These are phyloP conservation scores for Auricularia heimuer DNA, from an alignment of 768 basidiomycete genomes.

Conservation along the genomic window DNA sequence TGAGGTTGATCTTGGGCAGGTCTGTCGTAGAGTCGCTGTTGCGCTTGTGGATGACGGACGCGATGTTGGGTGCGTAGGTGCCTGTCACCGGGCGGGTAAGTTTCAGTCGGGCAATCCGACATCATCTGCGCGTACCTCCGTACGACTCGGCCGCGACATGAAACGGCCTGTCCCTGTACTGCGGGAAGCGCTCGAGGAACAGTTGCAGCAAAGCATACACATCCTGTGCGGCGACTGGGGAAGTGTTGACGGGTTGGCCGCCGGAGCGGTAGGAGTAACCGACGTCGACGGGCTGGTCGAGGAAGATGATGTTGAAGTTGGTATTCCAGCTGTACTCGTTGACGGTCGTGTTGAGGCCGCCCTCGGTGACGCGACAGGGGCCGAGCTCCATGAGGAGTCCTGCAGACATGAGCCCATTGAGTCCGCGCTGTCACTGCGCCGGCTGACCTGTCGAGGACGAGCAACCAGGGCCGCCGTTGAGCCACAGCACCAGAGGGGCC, in stretches of 20 bases:
- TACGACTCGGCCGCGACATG: conserved; percentile 79
- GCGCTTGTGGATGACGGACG: conserved; percentile 66
- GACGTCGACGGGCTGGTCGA: conserved; percentile 68
- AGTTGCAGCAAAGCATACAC: conserved; percentile 79
- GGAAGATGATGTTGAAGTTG: conserved; percentile 32
- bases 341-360: conserved; percentile 55
- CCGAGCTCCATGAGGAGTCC: conserved; percentile 91
- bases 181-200: conserved; percentile 65
- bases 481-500: conserved; percentile 83
- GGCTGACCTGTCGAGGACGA: conserved; percentile 10
- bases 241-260: conserved; percentile 63
- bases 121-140: conserved; percentile 21
- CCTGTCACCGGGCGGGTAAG: conserved; percentile 27
- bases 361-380: conserved; percentile 64
- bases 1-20: conserved; percentile 69
- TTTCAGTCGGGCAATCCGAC: too few species aligned
- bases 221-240: conserved; percentile 81
- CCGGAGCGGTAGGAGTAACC: conserved; percentile 82
- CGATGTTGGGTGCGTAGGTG: conserved; percentile 70
- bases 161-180: conserved; percentile 63
- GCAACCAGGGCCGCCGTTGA: conserved; percentile 61
- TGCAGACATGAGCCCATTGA: conserved; percentile 32
- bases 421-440: too few species aligned
- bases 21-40: conserved; percentile 47
- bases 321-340: conserved; percentile 88